Conservation (phyloP, 768 basidiomycete species). For the Lactarius akahatsu region DNA sequence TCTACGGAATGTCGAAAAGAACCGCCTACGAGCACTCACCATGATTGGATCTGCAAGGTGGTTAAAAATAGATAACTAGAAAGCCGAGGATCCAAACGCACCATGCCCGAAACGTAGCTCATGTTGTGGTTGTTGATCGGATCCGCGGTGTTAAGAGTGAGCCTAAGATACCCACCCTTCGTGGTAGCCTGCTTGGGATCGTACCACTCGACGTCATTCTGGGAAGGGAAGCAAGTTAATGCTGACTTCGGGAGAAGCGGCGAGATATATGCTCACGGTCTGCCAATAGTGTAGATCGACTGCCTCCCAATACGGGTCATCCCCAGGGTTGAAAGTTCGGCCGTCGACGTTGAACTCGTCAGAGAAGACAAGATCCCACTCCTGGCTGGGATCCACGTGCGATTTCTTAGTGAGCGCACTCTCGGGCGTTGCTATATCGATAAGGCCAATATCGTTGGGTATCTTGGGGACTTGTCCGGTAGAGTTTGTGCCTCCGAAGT, state of each 20-base stretch:
- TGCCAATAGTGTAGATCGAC: conserved; percentile 48
- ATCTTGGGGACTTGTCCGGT: conserved; percentile 58
- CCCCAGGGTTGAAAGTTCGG: conserved; percentile 44
- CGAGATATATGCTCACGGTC: conserved; percentile 44
- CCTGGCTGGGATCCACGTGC: conserved; percentile 34
- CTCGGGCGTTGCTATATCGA: conserved; percentile 46
- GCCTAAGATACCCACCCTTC: conserved; percentile 47
- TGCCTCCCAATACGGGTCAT: conserved; percentile 47
- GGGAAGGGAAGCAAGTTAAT: conserved; percentile 9
- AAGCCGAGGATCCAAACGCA: conserved; percentile 33
- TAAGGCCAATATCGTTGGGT: conserved; percentile 24
- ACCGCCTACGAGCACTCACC: conserved; percentile 31
- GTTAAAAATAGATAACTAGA: not conserved
- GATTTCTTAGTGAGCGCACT: conserved; percentile 31
- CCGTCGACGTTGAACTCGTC: conserved; percentile 49
- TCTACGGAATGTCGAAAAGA: not conserved
- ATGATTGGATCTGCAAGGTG: conserved; percentile 30
- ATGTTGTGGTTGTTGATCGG: conserved; percentile 47
- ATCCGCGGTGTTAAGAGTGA: conserved; percentile 44
- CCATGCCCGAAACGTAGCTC: conserved; percentile 40
- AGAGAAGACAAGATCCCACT: conserved; percentile 43
- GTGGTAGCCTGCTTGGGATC: conserved; percentile 56
- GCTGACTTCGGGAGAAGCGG: not conserved
- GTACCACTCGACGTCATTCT: conserved; percentile 55
- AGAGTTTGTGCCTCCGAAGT: conserved; percentile 72